Evolutionary conservation across 2,329 filamentous ascomycete genomes (phyloP), one percentile per base, ranked within the genome.

Genomic region (Aspergillus sp.): DNA sequence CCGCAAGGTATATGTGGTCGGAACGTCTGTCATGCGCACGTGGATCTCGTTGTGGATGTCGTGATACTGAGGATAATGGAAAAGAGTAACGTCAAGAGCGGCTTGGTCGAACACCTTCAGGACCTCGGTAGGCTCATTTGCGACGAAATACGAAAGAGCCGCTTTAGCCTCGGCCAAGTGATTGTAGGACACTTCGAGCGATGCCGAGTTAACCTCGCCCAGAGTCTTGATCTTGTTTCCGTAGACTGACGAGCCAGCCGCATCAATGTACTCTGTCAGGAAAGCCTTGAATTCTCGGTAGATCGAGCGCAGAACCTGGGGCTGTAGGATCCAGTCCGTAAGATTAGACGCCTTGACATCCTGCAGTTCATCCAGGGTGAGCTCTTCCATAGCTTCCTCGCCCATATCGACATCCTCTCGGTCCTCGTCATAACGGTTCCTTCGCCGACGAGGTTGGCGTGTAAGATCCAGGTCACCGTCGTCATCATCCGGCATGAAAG

Each of bases 41-140:
- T 98, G 93, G 46, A 98, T 95, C 68, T 98, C 93, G 23, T 90
- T 87, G 69, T 97, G 93, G 60, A 98, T 98, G 53, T 90, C 87
- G 67, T 95, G 90, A 67, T 98, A 98, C 68, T 97, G 90, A 1
- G 90, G 91, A 70, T 97, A 98, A 68, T 97, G 90, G 47, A 97
- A 83, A 19, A 97, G 81, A 4, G 94, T 91, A 33, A 94, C 90
- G 54, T 98, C 93, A 82, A 98, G 91, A 49, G 93, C 91, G 3
- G 96, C 91, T 56, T 95, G 85, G 60, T 98, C 93, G 62, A 98
- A 97, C 43, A 98, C 85, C 67, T 93, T 93, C 52, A 98, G 80
- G 64, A 97, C 88, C 68, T 96, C 91, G n/a, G 87, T 82, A 0
- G 93, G 93, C 0, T 91, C 90, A 63, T 97, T 98, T 56, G 91